Base-by-base conservation (phyloP, 306 rosid genomes). In the Clitoria ternatea region DNA sequence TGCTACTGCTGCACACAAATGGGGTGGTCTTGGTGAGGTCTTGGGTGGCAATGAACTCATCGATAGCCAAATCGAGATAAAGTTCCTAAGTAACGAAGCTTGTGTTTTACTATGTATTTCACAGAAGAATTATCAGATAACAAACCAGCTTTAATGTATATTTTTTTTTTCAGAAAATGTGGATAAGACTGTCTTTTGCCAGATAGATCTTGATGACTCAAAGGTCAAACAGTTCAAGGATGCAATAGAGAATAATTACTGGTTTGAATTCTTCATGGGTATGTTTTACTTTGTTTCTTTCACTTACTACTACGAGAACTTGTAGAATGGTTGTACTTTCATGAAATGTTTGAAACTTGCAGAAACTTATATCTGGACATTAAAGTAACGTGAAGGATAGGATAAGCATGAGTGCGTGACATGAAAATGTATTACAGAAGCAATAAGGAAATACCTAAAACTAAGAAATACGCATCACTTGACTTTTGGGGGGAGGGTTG, bases 21-120 rank as follows among this genome's bases (percentile, higher is more conserved):
- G 99, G 99, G 99, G 99, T 85, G 99, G 99, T 71, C 99, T 95
- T 70, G 99, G 99, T 56, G 99, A 95, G 86, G 99, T 95, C 81
- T 75, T 95, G 24, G 97, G 99, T 71, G 99, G 99, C 87, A 95
- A 95, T 77, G 99, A 95, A 48, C 96, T 95, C 67, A 95, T 95
- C 6, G 96, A 95, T 49, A 95, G 99, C 81, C 92, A 82, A 79
- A 68, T 91, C 54, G 96, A 84, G 45, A 87, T 95, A 67, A 89
- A 89, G 80, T 91, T 81, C 66, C 82, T 29, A 76, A 82, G 99
- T 87, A 89, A 44, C 90, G 67, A 22, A 17, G 27, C 72, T 66
- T 62, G 32, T 61, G 17, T 56, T 54, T 1, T 39, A 15, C 57
- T 65, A 27, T 61, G 35, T 37, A 43, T 49, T 77, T 63, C 50